Percentiles rank a stretch among this genome's conserved stretches.
Conservation (phyloP, 176 grass and related monocot species). For the Hsuehochloa calcarea region DNA sequence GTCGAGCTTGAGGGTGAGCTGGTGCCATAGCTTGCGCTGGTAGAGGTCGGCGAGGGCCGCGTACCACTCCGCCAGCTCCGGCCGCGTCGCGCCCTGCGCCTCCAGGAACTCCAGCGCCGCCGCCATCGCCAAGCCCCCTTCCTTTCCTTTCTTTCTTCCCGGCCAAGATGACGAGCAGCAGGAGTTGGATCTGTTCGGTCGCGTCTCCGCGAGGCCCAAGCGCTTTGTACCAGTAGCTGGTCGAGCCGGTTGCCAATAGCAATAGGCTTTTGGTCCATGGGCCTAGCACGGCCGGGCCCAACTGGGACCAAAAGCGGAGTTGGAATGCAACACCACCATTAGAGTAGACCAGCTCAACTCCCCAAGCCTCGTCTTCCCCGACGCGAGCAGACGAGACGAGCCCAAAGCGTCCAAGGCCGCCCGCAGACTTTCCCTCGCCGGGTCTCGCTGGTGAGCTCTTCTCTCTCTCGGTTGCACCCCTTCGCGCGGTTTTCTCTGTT, state of each 20-base stretch:
- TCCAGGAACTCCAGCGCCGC: constrained; percentile 70
- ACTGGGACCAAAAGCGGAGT: neutral
- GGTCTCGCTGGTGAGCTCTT: neutral
- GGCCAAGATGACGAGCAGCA: constrained; percentile 21
- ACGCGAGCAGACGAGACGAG: neutral
- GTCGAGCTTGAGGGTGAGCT: constrained; percentile 86
- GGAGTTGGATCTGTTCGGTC: neutral
- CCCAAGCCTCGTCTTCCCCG: neutral
- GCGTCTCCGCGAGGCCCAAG: neutral
- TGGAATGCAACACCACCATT: neutral
- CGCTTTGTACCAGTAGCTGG: neutral
- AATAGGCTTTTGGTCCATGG: neutral
- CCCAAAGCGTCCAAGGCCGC: neutral
- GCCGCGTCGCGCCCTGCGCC: constrained; percentile 57
- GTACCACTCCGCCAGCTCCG: constrained; percentile 80
- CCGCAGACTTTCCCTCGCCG: neutral
- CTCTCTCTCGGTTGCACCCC: neutral
- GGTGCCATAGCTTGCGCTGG: constrained; percentile 81
- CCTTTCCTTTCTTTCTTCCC: constrained; percentile 24
- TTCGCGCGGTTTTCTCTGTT: neutral
- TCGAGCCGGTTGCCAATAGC: neutral
- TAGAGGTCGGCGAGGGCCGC: constrained; percentile 66
- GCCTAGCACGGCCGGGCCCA: neutral
- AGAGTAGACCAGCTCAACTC: neutral
- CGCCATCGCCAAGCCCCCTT: constrained; percentile 9